Base-by-base conservation (phyloP, 192 early-diverging fungal species). In the Thamnidium elegans region DNA sequence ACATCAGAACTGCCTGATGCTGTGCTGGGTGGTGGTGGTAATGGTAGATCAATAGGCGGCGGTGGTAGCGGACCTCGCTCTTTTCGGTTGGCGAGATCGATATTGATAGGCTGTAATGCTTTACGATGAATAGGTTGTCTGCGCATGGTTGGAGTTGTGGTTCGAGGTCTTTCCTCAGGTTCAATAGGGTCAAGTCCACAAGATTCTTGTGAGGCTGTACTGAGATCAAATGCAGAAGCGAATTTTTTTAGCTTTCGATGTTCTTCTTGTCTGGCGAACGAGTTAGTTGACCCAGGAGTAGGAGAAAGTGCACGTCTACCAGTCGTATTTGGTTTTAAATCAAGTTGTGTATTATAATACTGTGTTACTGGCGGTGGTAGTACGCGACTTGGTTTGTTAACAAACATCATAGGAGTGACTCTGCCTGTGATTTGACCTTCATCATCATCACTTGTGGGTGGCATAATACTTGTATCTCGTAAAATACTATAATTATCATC, bases 201-300 rank as follows among this genome's bases (percentile, higher is more conserved):
- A 17, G 50, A 6, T 0, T 61, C 59, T 14, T n/a, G 58, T 10
- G 67, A 53, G 3, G 45, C 30, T 1, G 43, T 45, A 34, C 67
- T 68, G 23, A 69, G 54, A 43, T 69, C 68, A 48, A 69, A 50
- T 17, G 68, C 61, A 19, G 68, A 69, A 19, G 68, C 68, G 50
- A 51, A 69, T 54, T 65, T 65, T 44, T 54, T 53, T 20, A 65
- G 13, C 19, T 34, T 3, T 7, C 26, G 53, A 19, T 14, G 46
- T 48, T 48, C 15, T 48, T 17, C 46, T 17, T 14, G 46, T 6
- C 36, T 39, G 17, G 36, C 19, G 44, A 59, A 23, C 13, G 14
- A 14, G 21, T 59, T 36, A 3, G 17, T 39, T 1, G 11, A 10
- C 44, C 20, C 19, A 23, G 11, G 42, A 23, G 14, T 3, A 26